Evolutionary conservation across 1,139 yeast species (phyloP).

Genomic region (Candida buenavistaensis): DNA sequence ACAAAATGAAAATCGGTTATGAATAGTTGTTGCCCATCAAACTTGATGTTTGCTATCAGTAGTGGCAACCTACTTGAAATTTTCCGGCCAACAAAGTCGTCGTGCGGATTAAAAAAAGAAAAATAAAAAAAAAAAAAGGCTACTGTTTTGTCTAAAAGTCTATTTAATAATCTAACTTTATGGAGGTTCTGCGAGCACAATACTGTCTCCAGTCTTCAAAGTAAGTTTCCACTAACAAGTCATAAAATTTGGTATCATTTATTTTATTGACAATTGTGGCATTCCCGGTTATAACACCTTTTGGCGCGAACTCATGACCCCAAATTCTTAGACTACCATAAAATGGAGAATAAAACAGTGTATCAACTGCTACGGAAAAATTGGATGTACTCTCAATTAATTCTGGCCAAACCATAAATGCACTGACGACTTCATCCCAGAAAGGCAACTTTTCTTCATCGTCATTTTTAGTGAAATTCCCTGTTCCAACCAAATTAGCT

Average conservation of each 20-base stretch:
- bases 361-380: slow-evolving; percentile 34
- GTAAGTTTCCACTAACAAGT: slow-evolving; percentile 25
- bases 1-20: no score
- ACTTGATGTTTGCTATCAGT: not conserved
- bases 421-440: slow-evolving; percentile 41
- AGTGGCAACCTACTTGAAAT: not conserved
- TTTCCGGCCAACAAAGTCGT: no score
- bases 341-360: slow-evolving; percentile 38
- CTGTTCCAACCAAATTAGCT: slow-evolving; percentile 26
- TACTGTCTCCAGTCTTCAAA: slow-evolving; percentile 34
- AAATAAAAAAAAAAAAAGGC: slow-evolving; percentile 1
- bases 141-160: not conserved
- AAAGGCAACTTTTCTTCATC: slow-evolving; percentile 30
- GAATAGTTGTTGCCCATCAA: slow-evolving; percentile 1
- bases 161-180: slow-evolving; percentile 2
- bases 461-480: slow-evolving; percentile 29
- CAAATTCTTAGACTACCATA: slow-evolving; percentile 38
- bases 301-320: slow-evolving; percentile 31
- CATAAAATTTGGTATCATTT: slow-evolving; percentile 27
- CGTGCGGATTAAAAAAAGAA: no score
- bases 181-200: slow-evolving; percentile 19
- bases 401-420: slow-evolving; percentile 34
- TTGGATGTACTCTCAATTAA: slow-evolving; percentile 24
- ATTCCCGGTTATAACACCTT: slow-evolving; percentile 28
- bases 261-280: slow-evolving; percentile 31